Evolutionary conservation across 352 stramenopile genomes (phyloP).

Genomic region (Hyaloperonospora arabidopsidis): DNA sequence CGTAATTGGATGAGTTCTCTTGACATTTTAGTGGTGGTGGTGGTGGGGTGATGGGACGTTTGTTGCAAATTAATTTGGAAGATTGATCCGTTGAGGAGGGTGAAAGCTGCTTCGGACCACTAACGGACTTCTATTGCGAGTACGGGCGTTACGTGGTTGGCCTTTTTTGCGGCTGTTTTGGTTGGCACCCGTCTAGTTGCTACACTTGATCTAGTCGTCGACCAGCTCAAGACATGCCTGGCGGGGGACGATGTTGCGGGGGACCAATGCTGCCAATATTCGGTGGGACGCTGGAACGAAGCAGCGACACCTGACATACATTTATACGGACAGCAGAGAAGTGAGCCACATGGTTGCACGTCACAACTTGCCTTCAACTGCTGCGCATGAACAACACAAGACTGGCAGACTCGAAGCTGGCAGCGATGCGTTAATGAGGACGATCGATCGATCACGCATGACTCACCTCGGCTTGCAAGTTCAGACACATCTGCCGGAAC

Average conservation of each 20-base stretch:
- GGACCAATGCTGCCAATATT: conserved; percentile 17
- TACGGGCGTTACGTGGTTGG: conserved; percentile 16
- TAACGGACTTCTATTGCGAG: conserved; percentile 30
- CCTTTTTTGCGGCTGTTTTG: neutral
- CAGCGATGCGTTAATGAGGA: neutral
- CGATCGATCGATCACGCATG: neutral
- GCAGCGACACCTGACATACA: conserved; percentile 31
- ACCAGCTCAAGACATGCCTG: conserved; percentile 44
- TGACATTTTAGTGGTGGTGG: no score
- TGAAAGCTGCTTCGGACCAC: neutral
- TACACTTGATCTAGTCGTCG: conserved; percentile 4
- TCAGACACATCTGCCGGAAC: conserved; percentile 79
- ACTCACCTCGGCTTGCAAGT: conserved; percentile 66
- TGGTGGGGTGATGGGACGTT: no score
- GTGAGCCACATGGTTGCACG: conserved; percentile 18
- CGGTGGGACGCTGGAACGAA: conserved; percentile 19
- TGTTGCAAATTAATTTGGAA: no score
- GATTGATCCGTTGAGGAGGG: no score
- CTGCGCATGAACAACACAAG: conserved; percentile 1
- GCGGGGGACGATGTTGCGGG: conserved; percentile 31
- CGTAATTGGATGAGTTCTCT: no score
- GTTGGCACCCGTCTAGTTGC: conserved; percentile 12
- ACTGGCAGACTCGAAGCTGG: no score
- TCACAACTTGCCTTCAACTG: conserved; percentile 18
- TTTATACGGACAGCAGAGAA: conserved; percentile 22